Conservation (phyloP, 257 asterid species). For the Solanum okadae region DNA sequence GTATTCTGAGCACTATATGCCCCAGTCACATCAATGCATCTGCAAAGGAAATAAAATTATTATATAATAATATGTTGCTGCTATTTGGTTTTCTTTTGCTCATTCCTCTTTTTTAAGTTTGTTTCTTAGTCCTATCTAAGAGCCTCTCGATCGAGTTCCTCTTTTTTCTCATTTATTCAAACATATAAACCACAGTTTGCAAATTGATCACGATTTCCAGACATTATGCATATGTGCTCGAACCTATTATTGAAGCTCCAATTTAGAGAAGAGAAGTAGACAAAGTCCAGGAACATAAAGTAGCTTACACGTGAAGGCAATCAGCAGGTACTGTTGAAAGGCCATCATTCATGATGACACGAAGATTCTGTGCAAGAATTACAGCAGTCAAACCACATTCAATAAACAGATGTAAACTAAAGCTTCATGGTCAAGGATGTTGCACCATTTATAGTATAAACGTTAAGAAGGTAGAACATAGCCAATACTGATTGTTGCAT, state of each 20-base stretch:
- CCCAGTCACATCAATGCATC: slow-evolving; percentile 95
- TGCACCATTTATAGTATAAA: background rate
- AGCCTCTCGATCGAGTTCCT: background rate
- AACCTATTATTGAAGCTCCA: background rate
- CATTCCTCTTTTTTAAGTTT: background rate
- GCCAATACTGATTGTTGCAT: background rate
- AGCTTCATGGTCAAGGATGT: background rate
- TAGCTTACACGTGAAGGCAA: slow-evolving; percentile 81
- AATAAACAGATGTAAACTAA: background rate
- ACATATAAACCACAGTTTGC: background rate
- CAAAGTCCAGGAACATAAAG: slow-evolving; percentile 2
- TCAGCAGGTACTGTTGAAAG: slow-evolving; percentile 81
- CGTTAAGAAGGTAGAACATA: background rate
- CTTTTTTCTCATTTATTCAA: background rate
- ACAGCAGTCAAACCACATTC: slow-evolving; percentile 17
- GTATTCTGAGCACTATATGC: slow-evolving; percentile 89
- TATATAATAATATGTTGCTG: background rate
- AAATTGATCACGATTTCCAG: background rate
- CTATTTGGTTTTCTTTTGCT: background rate
- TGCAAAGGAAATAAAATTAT: slow-evolving; percentile 22
- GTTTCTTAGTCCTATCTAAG: background rate
- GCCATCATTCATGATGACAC: slow-evolving; percentile 97
- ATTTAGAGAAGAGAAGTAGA: background rate
- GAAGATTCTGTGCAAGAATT: slow-evolving; percentile 62
- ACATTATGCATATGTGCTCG: background rate